These are phyloP conservation scores for Cichorium intybus DNA, from an alignment of 140 eudicot genomes.

Conservation along the genomic window DNA sequence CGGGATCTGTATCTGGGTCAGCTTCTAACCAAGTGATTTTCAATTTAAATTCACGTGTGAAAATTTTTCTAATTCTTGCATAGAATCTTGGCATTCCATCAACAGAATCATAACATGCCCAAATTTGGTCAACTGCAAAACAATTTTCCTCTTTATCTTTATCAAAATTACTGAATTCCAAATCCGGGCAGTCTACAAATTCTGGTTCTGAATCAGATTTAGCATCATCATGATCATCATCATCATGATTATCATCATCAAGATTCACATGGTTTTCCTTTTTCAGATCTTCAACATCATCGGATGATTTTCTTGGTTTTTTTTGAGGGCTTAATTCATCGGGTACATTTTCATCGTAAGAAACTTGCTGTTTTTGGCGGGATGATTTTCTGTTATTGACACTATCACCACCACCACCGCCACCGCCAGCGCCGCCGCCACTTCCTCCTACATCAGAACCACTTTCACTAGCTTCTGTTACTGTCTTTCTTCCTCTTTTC, in stretches of 20 bases:
- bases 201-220: conserved; percentile 28
- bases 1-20: conserved; percentile 33
- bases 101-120: conserved; percentile 77
- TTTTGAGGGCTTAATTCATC: conserved; percentile 39
- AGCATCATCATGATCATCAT: conserved; percentile 3
- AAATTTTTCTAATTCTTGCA: conserved; percentile 48
- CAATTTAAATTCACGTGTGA: conserved; percentile 40
- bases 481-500: conserved; percentile 42
- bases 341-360: conserved; percentile 38
- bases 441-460: conserved; percentile 28
- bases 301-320: conserved; percentile 27
- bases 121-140: conserved; percentile 62
- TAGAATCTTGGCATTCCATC: conserved; percentile 85
- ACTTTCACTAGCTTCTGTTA: conserved; percentile 22
- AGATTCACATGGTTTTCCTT: conserved; percentile 18
- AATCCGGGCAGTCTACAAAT: conserved; percentile 40
- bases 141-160: conserved; percentile 43
- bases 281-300: conserved; percentile 17
- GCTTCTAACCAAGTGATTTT: conserved; percentile 75
- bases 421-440: conserved; percentile 14
- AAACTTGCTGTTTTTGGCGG: conserved; percentile 39
- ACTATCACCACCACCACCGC: conserved; percentile 3
- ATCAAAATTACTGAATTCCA: conserved; percentile 70
- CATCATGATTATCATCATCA: neutral
- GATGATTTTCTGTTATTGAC: conserved; percentile 30